phyloP scores from a whole-genome alignment of 2,329 filamentous ascomycete species.

The Bipolaris oryzae region DNA sequence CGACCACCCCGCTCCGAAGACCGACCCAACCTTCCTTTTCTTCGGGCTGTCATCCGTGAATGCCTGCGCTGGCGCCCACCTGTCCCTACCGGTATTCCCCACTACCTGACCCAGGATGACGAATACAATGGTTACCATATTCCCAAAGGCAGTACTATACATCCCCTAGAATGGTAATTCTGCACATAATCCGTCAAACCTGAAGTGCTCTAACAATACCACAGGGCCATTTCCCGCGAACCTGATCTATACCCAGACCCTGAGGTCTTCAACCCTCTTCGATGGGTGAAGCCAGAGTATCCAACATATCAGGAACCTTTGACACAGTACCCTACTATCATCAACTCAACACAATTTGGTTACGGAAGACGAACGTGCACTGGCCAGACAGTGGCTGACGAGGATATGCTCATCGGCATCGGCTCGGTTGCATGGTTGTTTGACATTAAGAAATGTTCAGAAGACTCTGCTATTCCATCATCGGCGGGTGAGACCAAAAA shows the following conservation, averaged over 20 bases:
- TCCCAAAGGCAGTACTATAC: conserved; percentile 58
- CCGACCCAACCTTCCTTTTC: conserved; percentile 47
- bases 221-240: conserved; percentile 60
- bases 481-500: conserved; percentile 20
- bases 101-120: conserved; percentile 61
- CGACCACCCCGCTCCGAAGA: conserved; percentile 46
- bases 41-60: conserved; percentile 49
- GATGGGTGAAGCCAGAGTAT: conserved; percentile 65
- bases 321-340: conserved; percentile 58
- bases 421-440: conserved; percentile 56
- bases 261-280: conserved; percentile 65
- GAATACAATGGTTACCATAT: conserved; percentile 63
- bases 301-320: conserved; percentile 61
- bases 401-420: conserved; percentile 51
- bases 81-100: conserved; percentile 58
- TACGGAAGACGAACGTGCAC: conserved; percentile 59
- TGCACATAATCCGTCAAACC: too few species aligned
- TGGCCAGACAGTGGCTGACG: conserved; percentile 51
- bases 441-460: conserved; percentile 40
- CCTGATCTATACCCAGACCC: conserved; percentile 66
- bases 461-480: conserved; percentile 17
- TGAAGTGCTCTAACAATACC: conserved; percentile 14
- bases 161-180: conserved; percentile 53
- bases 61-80: conserved; percentile 54
- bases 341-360: conserved; percentile 61